Base-by-base conservation (phyloP, 192 early-diverging fungal species). In the Coemansia sp. region DNA sequence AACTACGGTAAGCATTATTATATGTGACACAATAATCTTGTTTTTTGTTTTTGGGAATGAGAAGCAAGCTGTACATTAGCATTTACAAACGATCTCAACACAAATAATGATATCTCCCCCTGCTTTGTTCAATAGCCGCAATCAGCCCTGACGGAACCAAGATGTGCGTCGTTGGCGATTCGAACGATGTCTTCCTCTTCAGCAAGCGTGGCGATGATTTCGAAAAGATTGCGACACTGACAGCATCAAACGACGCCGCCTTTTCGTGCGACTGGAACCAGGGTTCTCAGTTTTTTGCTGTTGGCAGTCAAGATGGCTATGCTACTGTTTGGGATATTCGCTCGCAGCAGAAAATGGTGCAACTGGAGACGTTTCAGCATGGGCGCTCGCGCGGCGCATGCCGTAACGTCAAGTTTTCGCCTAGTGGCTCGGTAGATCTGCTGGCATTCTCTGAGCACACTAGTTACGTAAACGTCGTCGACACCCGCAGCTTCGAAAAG, bases 261-360 rank as follows among this genome's bases (percentile, higher is more conserved):
- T 98, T 97, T 65, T 95, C 93, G 7, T 96, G 95, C 74, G 88
- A 95, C 29, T 98, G 95, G 94, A 97, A 92, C 72, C 93, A 95
- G 60, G 82, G 88, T 16, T 94, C 92, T 2, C 92, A 94, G 63
- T 92, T 89, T 68, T 98, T 98, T 85, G 96, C 96, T 0, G 95
- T 98, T 2, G 95, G 94, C 12, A 94, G 90, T 77, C 94, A 96
- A 73, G 92, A 97, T 74, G 96, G 96, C 9, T 92, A 77, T 63
- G 93, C 95, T 8, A 90, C 87, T 48, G 92, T 98, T 0, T 98
- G 93, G 93, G 96, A 98, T 71, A 86, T 96, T 39, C 85, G 93
- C 21, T 84, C 83, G 48, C 90, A 84, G 30, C 84, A 91, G 23
- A 92, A 93, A 61, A 72, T 96, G 23, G 90, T 62, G 16, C 69